These are phyloP conservation scores for Plantago elongata DNA, from an alignment of 257 asterid genomes.

Conservation along the genomic window DNA sequence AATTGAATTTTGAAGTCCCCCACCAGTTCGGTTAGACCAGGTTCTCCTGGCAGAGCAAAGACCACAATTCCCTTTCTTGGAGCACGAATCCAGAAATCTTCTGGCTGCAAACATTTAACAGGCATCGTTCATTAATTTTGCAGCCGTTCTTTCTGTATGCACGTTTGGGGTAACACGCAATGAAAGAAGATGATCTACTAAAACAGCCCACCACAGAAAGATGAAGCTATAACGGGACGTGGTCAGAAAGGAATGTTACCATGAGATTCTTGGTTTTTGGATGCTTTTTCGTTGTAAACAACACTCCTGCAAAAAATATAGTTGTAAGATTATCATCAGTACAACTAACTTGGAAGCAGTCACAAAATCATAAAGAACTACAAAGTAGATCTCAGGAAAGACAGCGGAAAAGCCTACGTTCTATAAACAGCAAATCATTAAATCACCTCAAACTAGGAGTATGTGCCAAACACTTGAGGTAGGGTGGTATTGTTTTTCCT, in stretches of 20 bases:
- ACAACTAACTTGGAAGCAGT: constrained; percentile 17
- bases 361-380: not conserved
- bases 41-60: constrained; percentile 95
- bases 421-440: no score
- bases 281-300: constrained; percentile 86
- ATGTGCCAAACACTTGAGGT: no score
- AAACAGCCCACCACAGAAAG: constrained; percentile 9
- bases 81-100: constrained; percentile 92
- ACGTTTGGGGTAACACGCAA: not conserved
- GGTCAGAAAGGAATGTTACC: constrained; percentile 44
- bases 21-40: constrained; percentile 79
- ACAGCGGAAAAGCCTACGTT: no score
- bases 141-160: not conserved
- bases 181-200: not conserved
- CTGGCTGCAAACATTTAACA: constrained; percentile 56
- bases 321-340: constrained; percentile 19
- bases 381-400: no score
- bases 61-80: constrained; percentile 80
- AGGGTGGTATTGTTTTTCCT: no score
- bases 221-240: not conserved
- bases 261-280: constrained; percentile 85
- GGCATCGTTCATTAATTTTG: not conserved
- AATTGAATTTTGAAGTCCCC: constrained; percentile 94
- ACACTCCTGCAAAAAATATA: constrained; percentile 51
- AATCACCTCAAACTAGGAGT: no score